Evolutionary conservation across 1,284 basidiomycete species (phyloP), one percentile per base, ranked within the genome.

Genomic region (Trichosporon sp.): DNA sequence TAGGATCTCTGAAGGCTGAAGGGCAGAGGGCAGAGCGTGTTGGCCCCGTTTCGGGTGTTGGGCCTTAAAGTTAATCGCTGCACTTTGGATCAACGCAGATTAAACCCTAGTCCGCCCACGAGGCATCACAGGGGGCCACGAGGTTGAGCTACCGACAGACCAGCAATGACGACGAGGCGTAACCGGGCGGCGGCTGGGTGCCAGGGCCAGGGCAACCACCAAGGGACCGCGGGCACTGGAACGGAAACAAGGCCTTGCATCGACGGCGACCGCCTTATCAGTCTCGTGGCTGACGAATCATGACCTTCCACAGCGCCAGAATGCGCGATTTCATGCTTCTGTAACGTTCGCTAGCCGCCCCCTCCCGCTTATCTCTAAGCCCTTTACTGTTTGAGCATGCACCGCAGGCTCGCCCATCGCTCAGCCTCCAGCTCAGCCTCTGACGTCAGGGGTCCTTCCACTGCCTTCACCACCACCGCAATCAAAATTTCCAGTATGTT

Each of bases 311-410:
- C 59, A n/a, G 59, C 51, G 31, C 59, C 14, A 32, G 32, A 32
- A 35, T 63, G 59, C 59, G 59, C 59, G 59, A 63, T 35, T 63
- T 63, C 59, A 12, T 26, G 32, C 59, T 63, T 63, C 59, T 63
- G 59, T 63, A 35, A 63, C 59, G 32, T 32, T 63, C 31, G 59
- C 59, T 35, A 35, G 31, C 16, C 59, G 31, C 56, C 59, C 26
- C 59, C 59, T 63, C 59, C 59, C 59, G 59, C 59, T 63, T 63
- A 63, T 63, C 59, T 63, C 59, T 35, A 63, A 63, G 59, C 32
- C 31, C 38, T 40, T 63, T 63, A 63, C 32, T 35, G 32, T 63
- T 63, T 35, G 31, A 35, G 59, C 59, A 35, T 63, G 51, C 51
- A 54, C 19, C 16, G 51, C 51, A 19, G 16, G 43, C 43, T 10